Evolutionary conservation across 1,284 basidiomycete species (phyloP).

Genomic region (Cutaneotrichosporon mucoides): DNA sequence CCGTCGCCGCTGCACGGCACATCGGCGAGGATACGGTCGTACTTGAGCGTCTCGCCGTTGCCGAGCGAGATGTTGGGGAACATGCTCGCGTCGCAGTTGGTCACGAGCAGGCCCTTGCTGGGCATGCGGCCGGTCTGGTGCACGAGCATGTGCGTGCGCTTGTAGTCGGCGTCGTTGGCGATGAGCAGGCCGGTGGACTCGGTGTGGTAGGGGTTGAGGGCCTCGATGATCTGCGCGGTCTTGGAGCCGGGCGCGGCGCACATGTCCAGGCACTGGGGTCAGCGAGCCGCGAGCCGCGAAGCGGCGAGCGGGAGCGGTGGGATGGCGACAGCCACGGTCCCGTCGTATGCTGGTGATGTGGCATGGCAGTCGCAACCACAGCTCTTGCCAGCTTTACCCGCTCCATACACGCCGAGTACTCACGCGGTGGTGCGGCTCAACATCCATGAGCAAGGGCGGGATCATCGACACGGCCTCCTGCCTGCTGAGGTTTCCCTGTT

Average conservation of each 20-base stretch:
- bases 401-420: constrained; percentile 23
- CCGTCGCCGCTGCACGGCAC: constrained; percentile 96
- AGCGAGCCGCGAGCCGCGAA: not conserved
- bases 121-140: constrained; percentile 96
- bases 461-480: constrained; percentile 99
- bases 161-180: constrained; percentile 64
- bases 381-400: too few species aligned
- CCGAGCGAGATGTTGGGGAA: constrained; percentile 66
- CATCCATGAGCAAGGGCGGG: constrained; percentile 89
- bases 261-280: constrained; percentile 81
- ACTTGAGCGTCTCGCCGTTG: constrained; percentile 58
- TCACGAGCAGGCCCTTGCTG: constrained; percentile 87
- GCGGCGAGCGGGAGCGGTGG: not conserved
- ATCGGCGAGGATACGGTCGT: constrained; percentile 92
- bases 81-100: constrained; percentile 87
- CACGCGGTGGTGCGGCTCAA: constrained; percentile 81
- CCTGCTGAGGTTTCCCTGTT: constrained; percentile 86
- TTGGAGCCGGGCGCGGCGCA: constrained; percentile 99
- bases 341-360: too few species aligned
- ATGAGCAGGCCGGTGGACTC: constrained; percentile 46
- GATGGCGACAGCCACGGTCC: too few species aligned
- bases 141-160: constrained; percentile 92
- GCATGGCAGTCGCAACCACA: too few species aligned
- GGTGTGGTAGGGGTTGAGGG: constrained; percentile 47
- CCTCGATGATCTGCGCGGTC: constrained; percentile 49